Base-by-base conservation (phyloP, 1,284 basidiomycete genomes). In the Cutaneotrichosporon curvatum region DNA sequence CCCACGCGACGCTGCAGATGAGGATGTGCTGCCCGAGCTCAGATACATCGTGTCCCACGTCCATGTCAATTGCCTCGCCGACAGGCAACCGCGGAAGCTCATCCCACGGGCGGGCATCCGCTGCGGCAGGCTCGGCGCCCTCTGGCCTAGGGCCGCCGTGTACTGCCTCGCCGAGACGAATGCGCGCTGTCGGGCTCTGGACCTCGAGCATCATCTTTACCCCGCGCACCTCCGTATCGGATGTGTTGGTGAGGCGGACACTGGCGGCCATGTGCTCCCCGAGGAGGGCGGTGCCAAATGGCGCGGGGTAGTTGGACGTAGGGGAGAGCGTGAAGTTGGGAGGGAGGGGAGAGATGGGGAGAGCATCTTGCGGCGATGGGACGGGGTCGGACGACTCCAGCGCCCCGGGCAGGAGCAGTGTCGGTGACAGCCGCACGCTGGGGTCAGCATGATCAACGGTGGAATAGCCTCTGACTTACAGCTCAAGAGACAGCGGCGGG, bases 141-240 rank as follows among this genome's bases (percentile, higher is more conserved):
- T 37, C 42, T 25, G 23, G 19, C 20, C 37, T 21, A 1, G 20
- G 41, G 3, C 40, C 42, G 23, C 59, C 57, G 48, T 67, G 62
- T 3, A 68, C 53, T 7, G 60, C 59, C 55, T 70, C 68, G 9
- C 62, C 65, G n/a, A 68, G 54, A 3, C 65, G 55, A 30, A 55
- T 60, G 23, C 65, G 42, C 15, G 62, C 62, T 0, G 40, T 42
- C 0, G 64, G 61, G 10, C 51, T 56, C 45, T 70, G 67, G 9
- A 68, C 47, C 48, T 70, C 68, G 30, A 65, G 50, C 60, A 69
- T 66, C 62, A 70, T 68, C 50, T 58, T 61, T 12, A 62, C 63
- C 5, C 65, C 66, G 18, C 48, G 43, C 3, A 70, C 61, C 4
- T 51, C 50, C 20, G 34, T 31, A 2, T 30, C 30, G n/a, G 52